Percentiles rank a stretch among this genome's conserved stretches.
These are phyloP conservation scores for Serpula lacrymans DNA, from an alignment of 768 basidiomycete genomes.

Conservation along the genomic window DNA sequence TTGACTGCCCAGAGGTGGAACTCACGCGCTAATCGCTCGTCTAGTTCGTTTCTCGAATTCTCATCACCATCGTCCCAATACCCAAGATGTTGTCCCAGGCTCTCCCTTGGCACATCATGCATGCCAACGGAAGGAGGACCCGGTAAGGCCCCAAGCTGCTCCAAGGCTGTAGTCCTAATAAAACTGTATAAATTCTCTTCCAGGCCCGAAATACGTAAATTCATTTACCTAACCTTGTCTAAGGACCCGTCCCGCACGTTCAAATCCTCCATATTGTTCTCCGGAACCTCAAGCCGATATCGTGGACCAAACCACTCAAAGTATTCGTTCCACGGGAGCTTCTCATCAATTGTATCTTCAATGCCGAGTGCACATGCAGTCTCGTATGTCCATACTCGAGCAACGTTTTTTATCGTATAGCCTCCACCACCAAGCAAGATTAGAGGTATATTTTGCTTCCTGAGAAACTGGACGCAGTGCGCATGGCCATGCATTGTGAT, in stretches of 20 bases:
- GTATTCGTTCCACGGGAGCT: constrained; percentile 83
- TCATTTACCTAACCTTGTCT: constrained; percentile 68
- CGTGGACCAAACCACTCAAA: constrained; percentile 98
- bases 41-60: constrained; percentile 54
- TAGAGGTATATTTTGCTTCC: constrained; percentile 77
- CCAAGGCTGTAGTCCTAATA: constrained; percentile 46
- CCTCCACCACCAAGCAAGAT: constrained; percentile 95
- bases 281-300: constrained; percentile 86
- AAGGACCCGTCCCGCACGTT: constrained; percentile 80
- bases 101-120: constrained; percentile 77
- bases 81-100: constrained; percentile 60
- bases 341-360: constrained; percentile 71
- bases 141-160: constrained; percentile 55
- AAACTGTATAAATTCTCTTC: constrained; percentile 37
- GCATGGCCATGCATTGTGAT: constrained; percentile 95
- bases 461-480: constrained; percentile 83
- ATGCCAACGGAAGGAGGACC: constrained; percentile 84
- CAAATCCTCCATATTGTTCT: constrained; percentile 93
- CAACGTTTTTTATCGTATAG: constrained; percentile 96
- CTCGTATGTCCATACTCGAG: constrained; percentile 93
- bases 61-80: constrained; percentile 43
- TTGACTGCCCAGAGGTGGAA: constrained; percentile 3
- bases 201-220: constrained; percentile 7
- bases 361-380: constrained; percentile 93
- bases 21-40: constrained; percentile 71